A percentile compares a stretch with the other conserved stretches of the same genome.
Conservation (phyloP, 2,329 filamentous ascomycete species). For the Colletotrichum coccodes region DNA sequence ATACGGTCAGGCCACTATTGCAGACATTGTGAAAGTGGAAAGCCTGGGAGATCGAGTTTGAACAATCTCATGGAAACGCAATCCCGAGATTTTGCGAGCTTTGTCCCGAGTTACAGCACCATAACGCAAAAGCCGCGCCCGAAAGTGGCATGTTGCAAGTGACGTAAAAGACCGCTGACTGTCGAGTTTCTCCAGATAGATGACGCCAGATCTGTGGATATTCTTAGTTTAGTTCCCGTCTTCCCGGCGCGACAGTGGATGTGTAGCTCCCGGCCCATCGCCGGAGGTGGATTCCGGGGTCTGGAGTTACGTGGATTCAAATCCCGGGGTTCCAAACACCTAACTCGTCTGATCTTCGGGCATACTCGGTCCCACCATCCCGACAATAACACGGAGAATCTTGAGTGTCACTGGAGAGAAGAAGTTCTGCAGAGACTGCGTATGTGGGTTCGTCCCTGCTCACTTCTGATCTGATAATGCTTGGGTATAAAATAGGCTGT, state of each 20-base stretch:
- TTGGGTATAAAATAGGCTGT: neutral
- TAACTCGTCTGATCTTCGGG: constrained; percentile 19
- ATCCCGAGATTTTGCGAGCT: constrained; percentile 13
- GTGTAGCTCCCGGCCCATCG: neutral
- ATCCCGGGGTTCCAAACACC: constrained; percentile 19
- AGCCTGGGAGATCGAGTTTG: neutral
- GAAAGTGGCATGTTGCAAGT: constrained; percentile 7
- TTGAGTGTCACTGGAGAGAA: neutral
- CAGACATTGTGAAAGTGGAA: neutral
- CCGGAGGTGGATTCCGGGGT: constrained; percentile 23
- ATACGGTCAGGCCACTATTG: neutral
- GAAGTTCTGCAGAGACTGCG: neutral
- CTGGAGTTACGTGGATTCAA: constrained; percentile 19
- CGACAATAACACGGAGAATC: neutral
- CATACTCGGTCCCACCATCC: neutral
- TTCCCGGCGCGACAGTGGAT: constrained; percentile 2
- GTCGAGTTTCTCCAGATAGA: constrained; percentile 2
- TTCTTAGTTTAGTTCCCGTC: constrained; percentile 15
- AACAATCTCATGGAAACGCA: too few species aligned
- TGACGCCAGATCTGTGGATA: constrained; percentile 16
- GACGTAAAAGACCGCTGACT: constrained; percentile 8
- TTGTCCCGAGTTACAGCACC: constrained; percentile 7
- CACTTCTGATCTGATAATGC: neutral
- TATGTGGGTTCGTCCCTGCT: neutral
- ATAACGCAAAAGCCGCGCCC: constrained; percentile 24